Evolutionary conservation across 371 early-diverging fungal genomes (phyloP).

Genomic region (Zychaea mexicana): DNA sequence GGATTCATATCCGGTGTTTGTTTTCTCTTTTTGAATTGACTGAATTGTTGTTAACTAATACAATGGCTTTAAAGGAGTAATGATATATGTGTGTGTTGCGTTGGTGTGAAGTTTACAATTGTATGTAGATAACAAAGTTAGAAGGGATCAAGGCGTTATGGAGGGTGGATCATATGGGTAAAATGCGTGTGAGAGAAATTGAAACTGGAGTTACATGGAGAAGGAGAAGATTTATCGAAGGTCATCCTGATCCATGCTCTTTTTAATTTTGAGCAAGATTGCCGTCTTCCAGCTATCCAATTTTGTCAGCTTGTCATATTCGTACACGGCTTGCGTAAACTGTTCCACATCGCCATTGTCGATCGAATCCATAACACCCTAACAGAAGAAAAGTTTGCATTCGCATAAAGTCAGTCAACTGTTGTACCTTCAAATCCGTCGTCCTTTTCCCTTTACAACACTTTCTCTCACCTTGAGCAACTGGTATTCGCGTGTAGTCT

Average conservation of each 20-base stretch:
- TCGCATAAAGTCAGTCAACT: not conserved
- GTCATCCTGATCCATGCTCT: conserved; percentile 39
- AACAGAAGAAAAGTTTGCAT: too few relatives aligned
- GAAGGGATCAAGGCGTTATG: too few relatives aligned
- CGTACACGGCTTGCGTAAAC: conserved; percentile 80
- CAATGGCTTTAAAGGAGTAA: too few relatives aligned
- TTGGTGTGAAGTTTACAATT: too few relatives aligned
- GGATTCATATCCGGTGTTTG: too few relatives aligned
- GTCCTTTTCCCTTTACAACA: not conserved
- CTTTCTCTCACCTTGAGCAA: conserved; percentile 71
- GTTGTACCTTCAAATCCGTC: not conserved
- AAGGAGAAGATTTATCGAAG: conserved; percentile 26
- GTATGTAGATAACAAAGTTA: too few relatives aligned
- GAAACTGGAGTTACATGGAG: not conserved
- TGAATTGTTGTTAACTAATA: too few relatives aligned
- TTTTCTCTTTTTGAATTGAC: too few relatives aligned
- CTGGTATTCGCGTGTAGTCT: conserved; percentile 80
- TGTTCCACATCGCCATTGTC: conserved; percentile 81
- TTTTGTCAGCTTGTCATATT: conserved; percentile 87
- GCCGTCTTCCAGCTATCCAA: conserved; percentile 97
- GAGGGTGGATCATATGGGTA: too few relatives aligned
- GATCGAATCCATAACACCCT: conserved; percentile 74
- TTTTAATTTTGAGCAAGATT: conserved; percentile 86
- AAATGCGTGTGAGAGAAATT: too few relatives aligned
- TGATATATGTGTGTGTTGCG: too few relatives aligned